phyloP scores from a whole-genome alignment of 768 basidiomycete species.

The Candolleomyces aberdarensis region DNA sequence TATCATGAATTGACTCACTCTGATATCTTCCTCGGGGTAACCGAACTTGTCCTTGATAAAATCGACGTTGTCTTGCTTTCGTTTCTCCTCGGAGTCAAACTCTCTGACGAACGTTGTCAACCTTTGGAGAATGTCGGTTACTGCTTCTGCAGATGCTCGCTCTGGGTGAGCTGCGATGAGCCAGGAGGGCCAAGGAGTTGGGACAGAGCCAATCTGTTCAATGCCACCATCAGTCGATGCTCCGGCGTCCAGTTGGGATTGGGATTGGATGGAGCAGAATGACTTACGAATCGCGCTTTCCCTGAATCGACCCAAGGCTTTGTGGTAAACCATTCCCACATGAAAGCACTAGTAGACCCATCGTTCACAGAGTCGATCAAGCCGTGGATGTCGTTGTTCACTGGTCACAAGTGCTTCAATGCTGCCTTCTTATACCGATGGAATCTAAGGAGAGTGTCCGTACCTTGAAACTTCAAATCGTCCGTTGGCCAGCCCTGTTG shows the following conservation, averaged over 20 bases:
- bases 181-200: constrained; percentile 98
- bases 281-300: constrained; percentile 78
- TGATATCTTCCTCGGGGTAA: constrained; percentile 79
- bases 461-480: constrained; percentile 69
- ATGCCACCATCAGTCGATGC: no score
- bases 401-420: constrained; percentile 29
- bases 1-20: constrained; percentile 35
- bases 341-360: constrained; percentile 83
- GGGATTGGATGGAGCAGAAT: neutral
- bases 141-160: constrained; percentile 48
- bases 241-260: no score
- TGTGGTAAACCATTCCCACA: constrained; percentile 92
- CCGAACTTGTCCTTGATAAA: constrained; percentile 80
- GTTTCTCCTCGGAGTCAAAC: constrained; percentile 61
- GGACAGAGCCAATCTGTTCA: constrained; percentile 72
- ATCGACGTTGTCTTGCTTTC: constrained; percentile 57
- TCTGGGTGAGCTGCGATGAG: constrained; percentile 80
- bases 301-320: constrained; percentile 75
- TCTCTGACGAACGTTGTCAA: constrained; percentile 63
- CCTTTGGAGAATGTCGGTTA: constrained; percentile 57
- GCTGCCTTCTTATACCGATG: neutral
- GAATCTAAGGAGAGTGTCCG: neutral
- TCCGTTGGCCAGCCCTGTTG: constrained; percentile 78
- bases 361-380: constrained; percentile 87
- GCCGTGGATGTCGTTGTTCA: constrained; percentile 78